Evolutionary conservation across 2,329 filamentous ascomycete genomes (phyloP).

Genomic region (Ophiocordyceps sinensis): DNA sequence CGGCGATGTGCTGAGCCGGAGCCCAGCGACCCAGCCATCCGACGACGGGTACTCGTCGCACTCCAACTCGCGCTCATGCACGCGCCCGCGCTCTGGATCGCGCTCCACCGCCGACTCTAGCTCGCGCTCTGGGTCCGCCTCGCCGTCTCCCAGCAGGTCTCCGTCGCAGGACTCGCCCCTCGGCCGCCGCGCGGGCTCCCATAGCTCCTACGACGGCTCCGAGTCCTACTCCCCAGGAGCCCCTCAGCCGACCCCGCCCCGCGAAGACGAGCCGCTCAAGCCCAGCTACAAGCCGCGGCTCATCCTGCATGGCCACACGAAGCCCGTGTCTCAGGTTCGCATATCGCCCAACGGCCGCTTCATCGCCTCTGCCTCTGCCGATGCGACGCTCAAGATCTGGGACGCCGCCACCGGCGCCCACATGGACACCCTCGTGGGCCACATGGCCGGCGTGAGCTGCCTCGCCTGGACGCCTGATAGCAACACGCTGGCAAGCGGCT

Average conservation of each 20-base stretch:
- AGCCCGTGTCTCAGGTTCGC: constrained; percentile 68
- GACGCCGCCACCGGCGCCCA: constrained; percentile 62
- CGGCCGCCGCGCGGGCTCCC: constrained; percentile 14
- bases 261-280: constrained; percentile 35
- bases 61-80: constrained; percentile 10
- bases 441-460: constrained; percentile 83
- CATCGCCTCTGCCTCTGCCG: constrained; percentile 82
- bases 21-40: neutral
- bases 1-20: neutral
- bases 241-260: constrained; percentile 20
- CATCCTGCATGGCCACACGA: constrained; percentile 61
- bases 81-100: constrained; percentile 16
- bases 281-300: constrained; percentile 58
- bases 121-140: constrained; percentile 22
- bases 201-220: constrained; percentile 16
- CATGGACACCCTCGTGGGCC: constrained; percentile 80
- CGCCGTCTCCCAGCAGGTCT: constrained; percentile 17
- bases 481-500: constrained; percentile 74
- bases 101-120: constrained; percentile 20
- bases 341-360: constrained; percentile 84
- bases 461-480: constrained; percentile 91
- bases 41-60: neutral
- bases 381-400: constrained; percentile 88
- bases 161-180: constrained; percentile 8
- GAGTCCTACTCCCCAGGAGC: constrained; percentile 4